These are phyloP conservation scores for Entomortierella beljakovae DNA, from an alignment of 192 early-diverging fungal genomes.

Conservation along the genomic window DNA sequence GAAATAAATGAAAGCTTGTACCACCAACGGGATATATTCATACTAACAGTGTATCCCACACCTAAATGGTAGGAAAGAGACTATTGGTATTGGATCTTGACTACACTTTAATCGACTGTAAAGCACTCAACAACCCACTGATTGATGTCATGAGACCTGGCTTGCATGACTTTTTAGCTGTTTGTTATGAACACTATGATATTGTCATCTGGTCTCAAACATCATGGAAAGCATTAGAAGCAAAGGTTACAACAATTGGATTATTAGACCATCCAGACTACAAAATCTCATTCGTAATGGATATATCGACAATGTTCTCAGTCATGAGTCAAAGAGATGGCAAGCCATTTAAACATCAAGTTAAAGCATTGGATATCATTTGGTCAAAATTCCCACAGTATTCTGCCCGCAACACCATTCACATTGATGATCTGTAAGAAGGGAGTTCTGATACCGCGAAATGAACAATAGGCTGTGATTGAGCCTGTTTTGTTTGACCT, in stretches of 20 bases:
- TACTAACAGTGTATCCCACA: background rate
- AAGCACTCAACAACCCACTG: conserved; percentile 66
- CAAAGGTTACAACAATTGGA: conserved; percentile 80
- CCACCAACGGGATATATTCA: background rate
- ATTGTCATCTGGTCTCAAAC: conserved; percentile 87
- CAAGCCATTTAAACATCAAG: conserved; percentile 67
- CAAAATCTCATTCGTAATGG: conserved; percentile 76
- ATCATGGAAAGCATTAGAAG: conserved; percentile 74
- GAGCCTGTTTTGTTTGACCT: too few species aligned
- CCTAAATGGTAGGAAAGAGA: conserved; percentile 56
- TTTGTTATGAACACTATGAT: conserved; percentile 76
- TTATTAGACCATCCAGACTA: conserved; percentile 72
- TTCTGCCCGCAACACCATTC: conserved; percentile 67
- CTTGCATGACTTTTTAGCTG: conserved; percentile 71
- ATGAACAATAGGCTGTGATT: background rate
- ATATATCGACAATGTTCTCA: conserved; percentile 77
- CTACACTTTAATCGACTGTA: conserved; percentile 83
- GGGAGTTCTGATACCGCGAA: background rate
- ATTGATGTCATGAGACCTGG: conserved; percentile 73
- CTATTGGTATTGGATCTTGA: conserved; percentile 83
- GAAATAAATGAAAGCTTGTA: background rate
- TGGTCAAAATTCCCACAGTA: conserved; percentile 69
- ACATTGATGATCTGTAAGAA: conserved; percentile 75
- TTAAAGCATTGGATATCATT: conserved; percentile 78
- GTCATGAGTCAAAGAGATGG: conserved; percentile 67